Conservation (phyloP, 768 basidiomycete species). For the Lentinula edodes region DNA sequence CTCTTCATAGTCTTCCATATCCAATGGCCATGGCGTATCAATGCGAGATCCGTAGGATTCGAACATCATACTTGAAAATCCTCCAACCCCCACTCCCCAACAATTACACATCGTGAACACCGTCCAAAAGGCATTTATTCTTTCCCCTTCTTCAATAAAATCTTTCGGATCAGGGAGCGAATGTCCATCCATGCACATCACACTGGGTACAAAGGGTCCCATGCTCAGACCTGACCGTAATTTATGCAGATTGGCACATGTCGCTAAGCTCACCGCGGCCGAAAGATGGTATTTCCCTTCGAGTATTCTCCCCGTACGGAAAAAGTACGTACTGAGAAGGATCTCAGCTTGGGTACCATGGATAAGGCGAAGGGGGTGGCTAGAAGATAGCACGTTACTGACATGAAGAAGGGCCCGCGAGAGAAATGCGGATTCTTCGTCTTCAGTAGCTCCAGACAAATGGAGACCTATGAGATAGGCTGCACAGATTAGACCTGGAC, state of each 20-base stretch:
- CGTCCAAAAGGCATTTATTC: slow-evolving; percentile 37
- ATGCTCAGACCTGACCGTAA: slow-evolving; percentile 29
- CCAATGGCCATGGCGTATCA: slow-evolving; percentile 12
- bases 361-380: slow-evolving; percentile 22
- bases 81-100: slow-evolving; percentile 24
- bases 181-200: slow-evolving; percentile 32
- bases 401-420: slow-evolving; percentile 37
- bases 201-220: slow-evolving; percentile 32
- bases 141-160: slow-evolving; percentile 25
- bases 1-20: slow-evolving; percentile 9
- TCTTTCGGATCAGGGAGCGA: slow-evolving; percentile 11
- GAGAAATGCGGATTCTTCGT: slow-evolving; percentile 38
- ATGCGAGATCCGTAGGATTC: slow-evolving; percentile 1
- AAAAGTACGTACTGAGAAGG: slow-evolving; percentile 38
- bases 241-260: slow-evolving; percentile 22
- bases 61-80: slow-evolving; percentile 15
- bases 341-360: slow-evolving; percentile 32
- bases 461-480: slow-evolving; percentile 51
- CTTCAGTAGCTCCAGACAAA: slow-evolving; percentile 29
- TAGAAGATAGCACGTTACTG: slow-evolving; percentile 5
- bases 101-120: slow-evolving; percentile 27
- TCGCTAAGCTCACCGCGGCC: slow-evolving; percentile 26
- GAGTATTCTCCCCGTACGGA: slow-evolving; percentile 30
- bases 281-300: slow-evolving; percentile 37
- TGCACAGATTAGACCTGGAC: slow-evolving; percentile 41